Evolutionary conservation across 345 rosid species (phyloP), one percentile per base, ranked within the genome.

Genomic region (Arabidopsis arenosa): DNA sequence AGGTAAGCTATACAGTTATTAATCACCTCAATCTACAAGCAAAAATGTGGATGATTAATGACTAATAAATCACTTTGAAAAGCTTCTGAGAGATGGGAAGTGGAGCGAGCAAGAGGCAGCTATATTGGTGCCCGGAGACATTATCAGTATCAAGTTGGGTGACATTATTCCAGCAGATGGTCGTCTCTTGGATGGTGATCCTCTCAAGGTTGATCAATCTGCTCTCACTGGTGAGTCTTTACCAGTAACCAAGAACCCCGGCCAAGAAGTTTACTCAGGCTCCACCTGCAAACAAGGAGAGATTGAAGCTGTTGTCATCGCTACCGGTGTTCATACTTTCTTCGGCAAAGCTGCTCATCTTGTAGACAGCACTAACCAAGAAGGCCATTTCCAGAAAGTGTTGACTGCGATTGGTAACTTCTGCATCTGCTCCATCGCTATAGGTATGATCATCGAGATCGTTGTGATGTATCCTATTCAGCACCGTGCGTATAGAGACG

Each of bases 271-370:
- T 64, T 91, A 86, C 83, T 89, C 97, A 0, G 97, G 97, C 2
- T 87, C 93, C 49, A 91, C 97, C 60, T 89, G 93, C 84, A 91
- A 91, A 82, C 97, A 91, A 76, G 97, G 97, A 55, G 97, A 91
- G 85, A 73, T 91, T 48, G 97, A 91, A 79, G 97, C 97, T 43
- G 82, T 91, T 68, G 97, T 91, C 2, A 89, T 89, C 47, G 94
- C 94, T 52, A 91, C 97, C 10, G 97, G 97, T 40, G 92, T 91
- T 51, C 93, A 89, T 57, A 86, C 92, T 51, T 91, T 91, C 85
- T 91, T 91, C 17, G 97, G 97, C 7, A 91, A 91, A 84, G 97
- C 97, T 41, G 97, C 97, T 72, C 97, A 91, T 72, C 93, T 91
- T 11, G 92, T 91, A 2, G 93, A 89, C 78, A 91, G 82, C 81